phyloP scores from a whole-genome alignment of 192 early-diverging fungal species.

The Coemansia sp. region DNA sequence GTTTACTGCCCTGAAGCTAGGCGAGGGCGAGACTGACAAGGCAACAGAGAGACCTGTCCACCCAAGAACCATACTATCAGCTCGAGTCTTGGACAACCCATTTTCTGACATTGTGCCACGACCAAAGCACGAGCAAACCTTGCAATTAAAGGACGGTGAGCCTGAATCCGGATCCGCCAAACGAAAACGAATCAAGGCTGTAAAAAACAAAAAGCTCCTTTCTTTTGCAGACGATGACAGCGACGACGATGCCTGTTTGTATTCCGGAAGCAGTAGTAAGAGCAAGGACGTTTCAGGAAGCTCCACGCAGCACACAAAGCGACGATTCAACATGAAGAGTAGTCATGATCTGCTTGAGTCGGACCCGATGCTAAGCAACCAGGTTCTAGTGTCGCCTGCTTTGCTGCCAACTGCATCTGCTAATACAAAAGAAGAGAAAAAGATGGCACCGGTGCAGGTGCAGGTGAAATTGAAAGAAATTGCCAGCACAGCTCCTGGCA shows the following conservation, averaged over 20 bases:
- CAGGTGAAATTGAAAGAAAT: too few species aligned
- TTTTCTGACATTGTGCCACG: conserved; percentile 90
- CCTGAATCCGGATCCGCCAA: neutral
- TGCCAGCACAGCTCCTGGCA: neutral
- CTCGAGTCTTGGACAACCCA: conserved; percentile 79
- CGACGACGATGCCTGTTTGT: conserved; percentile 41
- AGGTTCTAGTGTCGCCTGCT: neutral
- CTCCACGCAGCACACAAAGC: neutral
- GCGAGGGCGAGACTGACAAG: conserved; percentile 74
- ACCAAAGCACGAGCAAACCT: conserved; percentile 42
- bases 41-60: conserved; percentile 75
- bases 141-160: neutral
- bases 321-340: conserved; percentile 62
- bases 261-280: neutral
- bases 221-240: conserved; percentile 88
- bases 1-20: conserved; percentile 87
- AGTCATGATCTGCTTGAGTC: conserved; percentile 68
- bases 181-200: conserved; percentile 34
- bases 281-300: neutral
- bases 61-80: conserved; percentile 64
- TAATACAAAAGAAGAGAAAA: neutral
- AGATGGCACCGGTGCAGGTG: too few species aligned
- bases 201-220: conserved; percentile 60
- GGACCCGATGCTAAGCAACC: conserved; percentile 31
- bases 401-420: neutral